Evolutionary conservation across 2,329 filamentous ascomycete species (phyloP).

Genomic region (Pezicula radicicola): DNA sequence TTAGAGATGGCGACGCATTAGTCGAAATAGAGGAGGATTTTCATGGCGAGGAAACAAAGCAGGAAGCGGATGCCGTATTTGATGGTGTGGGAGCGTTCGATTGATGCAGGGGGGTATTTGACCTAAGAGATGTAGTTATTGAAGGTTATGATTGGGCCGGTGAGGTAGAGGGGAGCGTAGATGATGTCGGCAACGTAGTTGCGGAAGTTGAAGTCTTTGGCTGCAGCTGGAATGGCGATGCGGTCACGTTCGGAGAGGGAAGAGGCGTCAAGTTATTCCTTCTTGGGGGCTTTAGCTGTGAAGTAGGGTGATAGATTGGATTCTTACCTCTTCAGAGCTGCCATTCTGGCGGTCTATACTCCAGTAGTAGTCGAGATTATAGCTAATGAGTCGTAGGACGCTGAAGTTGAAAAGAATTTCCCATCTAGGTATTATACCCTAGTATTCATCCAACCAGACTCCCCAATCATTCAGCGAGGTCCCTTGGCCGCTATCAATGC

Average conservation of each 20-base stretch:
- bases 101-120: constrained; percentile 68
- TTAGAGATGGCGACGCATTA: constrained; percentile 94
- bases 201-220: constrained; percentile 70
- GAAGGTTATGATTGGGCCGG: constrained; percentile 92
- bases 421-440: constrained; percentile 84
- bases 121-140: constrained; percentile 94
- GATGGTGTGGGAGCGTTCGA: constrained; percentile 67
- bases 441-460: constrained; percentile 70
- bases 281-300: constrained; percentile 73
- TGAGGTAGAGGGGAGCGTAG: constrained; percentile 89
- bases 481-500: too few relatives aligned
- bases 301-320: background rate
- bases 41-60: constrained; percentile 81
- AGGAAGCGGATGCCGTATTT: constrained; percentile 83
- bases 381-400: constrained; percentile 87
- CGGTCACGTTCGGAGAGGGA: constrained; percentile 87
- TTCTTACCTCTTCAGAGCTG: constrained; percentile 74
- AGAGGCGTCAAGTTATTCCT: constrained; percentile 90
- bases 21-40: constrained; percentile 85
- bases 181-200: constrained; percentile 89
- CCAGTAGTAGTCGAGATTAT: constrained; percentile 98
- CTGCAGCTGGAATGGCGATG: constrained; percentile 69
- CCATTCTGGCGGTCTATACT: constrained; percentile 61
- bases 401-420: constrained; percentile 97
- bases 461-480: constrained; percentile 49